Conservation (phyloP, 2,329 filamentous ascomycete genomes). For the Sclerotinia trifoliorum region DNA sequence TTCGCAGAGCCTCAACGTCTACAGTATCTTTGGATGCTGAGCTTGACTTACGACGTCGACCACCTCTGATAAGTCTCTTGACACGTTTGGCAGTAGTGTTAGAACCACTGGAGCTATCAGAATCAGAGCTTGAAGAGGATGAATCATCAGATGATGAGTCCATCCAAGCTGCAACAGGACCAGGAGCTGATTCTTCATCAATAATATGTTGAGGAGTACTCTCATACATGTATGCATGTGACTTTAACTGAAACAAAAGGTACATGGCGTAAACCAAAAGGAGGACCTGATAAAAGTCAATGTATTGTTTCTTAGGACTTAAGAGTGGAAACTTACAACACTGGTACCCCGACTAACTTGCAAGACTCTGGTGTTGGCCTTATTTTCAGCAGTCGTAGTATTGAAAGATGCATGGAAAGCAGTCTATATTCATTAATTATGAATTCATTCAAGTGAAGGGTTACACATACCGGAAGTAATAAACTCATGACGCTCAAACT, state of each 20-base stretch:
- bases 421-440: constrained; percentile 51
- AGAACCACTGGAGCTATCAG: constrained; percentile 64
- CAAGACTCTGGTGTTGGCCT: constrained; percentile 69
- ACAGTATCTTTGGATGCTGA: constrained; percentile 62
- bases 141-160: constrained; percentile 58
- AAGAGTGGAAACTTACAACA: constrained; percentile 56
- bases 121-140: constrained; percentile 67
- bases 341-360: constrained; percentile 89
- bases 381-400: constrained; percentile 43
- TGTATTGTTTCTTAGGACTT: not conserved
- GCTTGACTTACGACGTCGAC: constrained; percentile 70
- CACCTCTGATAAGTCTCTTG: constrained; percentile 67
- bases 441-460: too few species aligned
- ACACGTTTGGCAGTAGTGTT: constrained; percentile 73
- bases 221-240: constrained; percentile 87
- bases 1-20: constrained; percentile 41
- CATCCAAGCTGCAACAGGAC: constrained; percentile 77
- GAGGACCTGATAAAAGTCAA: constrained; percentile 54
- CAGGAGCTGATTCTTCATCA: constrained; percentile 85
- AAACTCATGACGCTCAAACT: constrained; percentile 89
- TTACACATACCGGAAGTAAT: constrained; percentile 65
- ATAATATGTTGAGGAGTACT: constrained; percentile 91
- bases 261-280: constrained; percentile 81
- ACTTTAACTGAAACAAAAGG: constrained; percentile 86
- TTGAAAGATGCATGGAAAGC: constrained; percentile 88